Conservation (phyloP, 2,329 filamentous ascomycete species). For the Aspergillus sclerotialis region DNA sequence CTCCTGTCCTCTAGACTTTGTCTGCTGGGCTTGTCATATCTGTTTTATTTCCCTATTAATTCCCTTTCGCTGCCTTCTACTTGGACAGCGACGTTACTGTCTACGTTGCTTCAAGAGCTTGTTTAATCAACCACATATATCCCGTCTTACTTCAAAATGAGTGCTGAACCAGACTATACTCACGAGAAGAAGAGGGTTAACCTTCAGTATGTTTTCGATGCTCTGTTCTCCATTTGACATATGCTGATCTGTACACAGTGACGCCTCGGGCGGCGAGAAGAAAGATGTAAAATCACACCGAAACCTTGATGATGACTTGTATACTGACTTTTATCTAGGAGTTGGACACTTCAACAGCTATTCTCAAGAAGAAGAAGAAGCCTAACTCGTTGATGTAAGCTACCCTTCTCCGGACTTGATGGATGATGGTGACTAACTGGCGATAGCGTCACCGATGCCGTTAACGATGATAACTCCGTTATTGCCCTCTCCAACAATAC, state of each 20-base stretch:
- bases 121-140: conserved; percentile 15
- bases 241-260: conserved; percentile 53
- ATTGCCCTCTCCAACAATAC: conserved; percentile 97
- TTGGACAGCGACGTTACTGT: conserved; percentile 11
- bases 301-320: conserved; percentile 20
- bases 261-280: conserved; percentile 80
- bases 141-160: conserved; percentile 53
- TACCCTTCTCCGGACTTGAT: conserved; percentile 1
- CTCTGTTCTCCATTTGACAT: conserved; percentile 4
- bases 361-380: conserved; percentile 99
- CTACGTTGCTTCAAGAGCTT: conserved; percentile 22
- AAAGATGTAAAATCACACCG: conserved; percentile 57
- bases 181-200: conserved; percentile 77
- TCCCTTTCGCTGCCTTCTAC: conserved; percentile 7
- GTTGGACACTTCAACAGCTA: conserved; percentile 89
- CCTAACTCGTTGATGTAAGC: conserved; percentile 94
- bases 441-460: conserved; percentile 86
- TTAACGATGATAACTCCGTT: conserved; percentile 99
- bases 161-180: conserved; percentile 55
- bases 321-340: conserved; percentile 47
- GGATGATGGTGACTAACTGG: conserved; percentile 15
- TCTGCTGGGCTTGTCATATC: conserved; percentile 9
- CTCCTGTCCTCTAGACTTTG: conserved; percentile 6
- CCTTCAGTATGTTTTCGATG: conserved; percentile 56
- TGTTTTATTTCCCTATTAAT: conserved; percentile 7